phyloP scores from a whole-genome alignment of 2,329 filamentous ascomycete genomes.

The Sarocladium oryzae region DNA sequence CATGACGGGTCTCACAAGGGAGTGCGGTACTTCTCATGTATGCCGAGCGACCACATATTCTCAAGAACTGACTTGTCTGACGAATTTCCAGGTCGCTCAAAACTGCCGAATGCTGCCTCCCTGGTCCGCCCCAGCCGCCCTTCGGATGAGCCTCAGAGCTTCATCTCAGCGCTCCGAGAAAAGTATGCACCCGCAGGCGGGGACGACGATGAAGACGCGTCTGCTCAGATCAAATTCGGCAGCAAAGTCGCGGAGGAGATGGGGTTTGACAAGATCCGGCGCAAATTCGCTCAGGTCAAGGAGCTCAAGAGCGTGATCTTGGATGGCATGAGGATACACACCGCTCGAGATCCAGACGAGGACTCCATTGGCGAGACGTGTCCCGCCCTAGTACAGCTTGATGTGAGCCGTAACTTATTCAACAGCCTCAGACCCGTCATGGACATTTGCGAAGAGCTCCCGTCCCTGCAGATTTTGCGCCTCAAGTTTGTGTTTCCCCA shows the following conservation, averaged over 20 bases:
- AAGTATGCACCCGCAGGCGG: constrained; percentile 56
- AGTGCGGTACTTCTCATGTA: constrained; percentile 77
- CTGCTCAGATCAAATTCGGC: constrained; percentile 58
- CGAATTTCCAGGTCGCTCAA: constrained; percentile 46
- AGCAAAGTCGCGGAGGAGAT: constrained; percentile 87
- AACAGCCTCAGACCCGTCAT: constrained; percentile 59
- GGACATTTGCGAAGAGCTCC: constrained; percentile 64
- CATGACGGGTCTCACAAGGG: constrained; percentile 81
- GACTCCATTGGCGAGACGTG: constrained; percentile 44
- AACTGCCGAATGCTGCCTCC: constrained; percentile 66
- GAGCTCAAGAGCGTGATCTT: constrained; percentile 78
- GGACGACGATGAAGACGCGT: constrained; percentile 14
- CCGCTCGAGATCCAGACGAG: constrained; percentile 24
- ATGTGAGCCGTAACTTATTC: constrained; percentile 80
- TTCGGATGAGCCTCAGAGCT: constrained; percentile 61
- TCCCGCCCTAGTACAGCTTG: constrained; percentile 68
- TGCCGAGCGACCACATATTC: constrained; percentile 14
- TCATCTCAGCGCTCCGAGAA: constrained; percentile 69
- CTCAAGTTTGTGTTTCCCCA: constrained; percentile 56
- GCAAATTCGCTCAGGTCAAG: constrained; percentile 68
- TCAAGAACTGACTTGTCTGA: neutral
- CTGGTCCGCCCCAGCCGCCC: constrained; percentile 76
- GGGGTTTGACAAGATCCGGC: constrained; percentile 87
- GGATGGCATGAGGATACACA: constrained; percentile 62
- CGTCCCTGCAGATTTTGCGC: constrained; percentile 58